These are phyloP conservation scores for Tetrahymena elliotti DNA, from an alignment of 73 alveolate genomes.

Conservation along the genomic window DNA sequence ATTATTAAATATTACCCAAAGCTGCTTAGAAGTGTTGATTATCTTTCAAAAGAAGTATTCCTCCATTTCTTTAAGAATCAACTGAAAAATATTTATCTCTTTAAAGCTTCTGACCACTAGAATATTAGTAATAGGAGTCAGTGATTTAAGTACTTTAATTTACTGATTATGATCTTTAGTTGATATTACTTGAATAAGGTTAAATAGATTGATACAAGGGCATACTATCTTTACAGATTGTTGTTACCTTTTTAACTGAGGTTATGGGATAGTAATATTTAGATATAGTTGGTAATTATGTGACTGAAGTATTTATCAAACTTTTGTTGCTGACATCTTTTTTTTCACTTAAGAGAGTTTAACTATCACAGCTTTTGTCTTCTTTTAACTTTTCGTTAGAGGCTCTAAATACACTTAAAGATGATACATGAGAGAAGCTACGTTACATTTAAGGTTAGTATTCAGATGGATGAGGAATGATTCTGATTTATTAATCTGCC, in stretches of 20 bases:
- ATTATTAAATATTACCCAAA: background rate
- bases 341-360: background rate
- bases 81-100: background rate
- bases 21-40: background rate
- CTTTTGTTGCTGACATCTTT: background rate
- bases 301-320: background rate
- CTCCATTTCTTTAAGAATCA: background rate
- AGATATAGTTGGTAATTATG: background rate
- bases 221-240: background rate
- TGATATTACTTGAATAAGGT: background rate
- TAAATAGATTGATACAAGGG: background rate
- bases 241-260: background rate
- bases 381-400: background rate
- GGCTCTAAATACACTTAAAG: background rate
- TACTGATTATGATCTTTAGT: background rate
- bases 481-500: background rate
- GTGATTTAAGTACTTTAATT: background rate
- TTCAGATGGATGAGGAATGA: background rate
- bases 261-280: background rate
- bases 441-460: background rate
- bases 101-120: background rate
- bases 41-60: background rate
- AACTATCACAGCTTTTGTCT: background rate
- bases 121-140: background rate
- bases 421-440: background rate